phyloP scores from a whole-genome alignment of 495 filamentous ascomycete species.

The Neurospora tetrasperma region DNA sequence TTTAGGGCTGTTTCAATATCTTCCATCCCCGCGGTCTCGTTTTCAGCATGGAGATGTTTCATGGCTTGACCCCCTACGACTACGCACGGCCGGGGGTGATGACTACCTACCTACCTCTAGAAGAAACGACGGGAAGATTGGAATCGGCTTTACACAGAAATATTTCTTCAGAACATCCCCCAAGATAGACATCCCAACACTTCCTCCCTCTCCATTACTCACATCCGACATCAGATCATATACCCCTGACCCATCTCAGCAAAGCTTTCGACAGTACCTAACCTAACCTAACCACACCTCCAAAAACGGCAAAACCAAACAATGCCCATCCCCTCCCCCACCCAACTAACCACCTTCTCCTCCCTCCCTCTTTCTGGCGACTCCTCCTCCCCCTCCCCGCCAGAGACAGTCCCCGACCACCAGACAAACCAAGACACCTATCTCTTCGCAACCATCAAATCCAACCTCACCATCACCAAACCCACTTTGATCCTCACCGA shows the following conservation, averaged over 20 bases:
- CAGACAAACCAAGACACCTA: slow-evolving; percentile 12
- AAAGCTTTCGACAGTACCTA: too few species aligned
- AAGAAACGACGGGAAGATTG: not conserved
- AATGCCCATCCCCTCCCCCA: slow-evolving; percentile 2
- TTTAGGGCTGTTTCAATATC: not conserved
- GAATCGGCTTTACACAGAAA: not conserved
- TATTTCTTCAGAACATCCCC: not conserved
- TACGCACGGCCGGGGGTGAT: not conserved
- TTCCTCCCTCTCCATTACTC: too few species aligned
- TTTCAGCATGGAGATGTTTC: not conserved
- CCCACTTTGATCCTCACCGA: slow-evolving; percentile 34
- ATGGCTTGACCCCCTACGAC: too few species aligned
- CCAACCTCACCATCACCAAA: slow-evolving; percentile 40
- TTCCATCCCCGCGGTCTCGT: not conserved
- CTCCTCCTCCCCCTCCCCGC: not conserved
- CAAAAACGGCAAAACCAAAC: not conserved
- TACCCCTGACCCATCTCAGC: too few species aligned
- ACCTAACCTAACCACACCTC: too few species aligned
- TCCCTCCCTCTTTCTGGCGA: not conserved
- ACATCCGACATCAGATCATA: too few species aligned
- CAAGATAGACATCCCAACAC: not conserved
- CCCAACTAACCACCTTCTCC: slow-evolving; percentile 10
- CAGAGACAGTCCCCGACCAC: not conserved
- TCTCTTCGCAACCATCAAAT: slow-evolving; percentile 33
- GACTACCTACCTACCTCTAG: too few species aligned